phyloP scores from a whole-genome alignment of 306 rosid species.

The Quillaja saponaria region DNA sequence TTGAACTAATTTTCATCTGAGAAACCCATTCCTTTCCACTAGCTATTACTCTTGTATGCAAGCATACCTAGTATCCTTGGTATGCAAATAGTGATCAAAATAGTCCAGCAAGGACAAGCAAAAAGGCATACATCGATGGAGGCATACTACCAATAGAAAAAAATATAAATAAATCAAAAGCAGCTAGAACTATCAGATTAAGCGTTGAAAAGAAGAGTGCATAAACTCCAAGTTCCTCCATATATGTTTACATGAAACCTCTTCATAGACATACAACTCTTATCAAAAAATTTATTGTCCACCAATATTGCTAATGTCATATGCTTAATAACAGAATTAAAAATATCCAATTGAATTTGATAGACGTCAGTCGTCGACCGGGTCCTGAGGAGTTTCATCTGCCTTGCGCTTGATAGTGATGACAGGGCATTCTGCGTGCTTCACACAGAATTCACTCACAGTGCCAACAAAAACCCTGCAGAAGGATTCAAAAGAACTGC shows the following conservation, averaged over 20 bases:
- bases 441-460: conserved; percentile 88
- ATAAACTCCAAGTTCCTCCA: neutral
- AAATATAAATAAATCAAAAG: too few relatives aligned
- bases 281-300: neutral
- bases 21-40: too few relatives aligned
- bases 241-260: conserved; percentile 5
- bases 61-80: too few relatives aligned
- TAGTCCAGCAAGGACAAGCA: too few relatives aligned
- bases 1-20: too few relatives aligned
- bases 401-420: conserved; percentile 85
- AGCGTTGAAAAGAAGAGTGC: too few relatives aligned
- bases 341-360: neutral
- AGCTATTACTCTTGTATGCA: too few relatives aligned
- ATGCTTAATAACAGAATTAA: neutral
- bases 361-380: conserved; percentile 74
- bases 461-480: conserved; percentile 95
- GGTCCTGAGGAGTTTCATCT: conserved; percentile 83
- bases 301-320: conserved; percentile 4
- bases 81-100: too few relatives aligned
- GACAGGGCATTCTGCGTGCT: conserved; percentile 98
- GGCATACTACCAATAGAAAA: too few relatives aligned
- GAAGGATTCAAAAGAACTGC: conserved; percentile 7
- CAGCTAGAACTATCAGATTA: too few relatives aligned
- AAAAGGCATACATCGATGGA: too few relatives aligned
- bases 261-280: neutral